Base-by-base conservation (phyloP, 225 moss, liverwort and hornwort genomes). In the Marchantia polymorpha region DNA sequence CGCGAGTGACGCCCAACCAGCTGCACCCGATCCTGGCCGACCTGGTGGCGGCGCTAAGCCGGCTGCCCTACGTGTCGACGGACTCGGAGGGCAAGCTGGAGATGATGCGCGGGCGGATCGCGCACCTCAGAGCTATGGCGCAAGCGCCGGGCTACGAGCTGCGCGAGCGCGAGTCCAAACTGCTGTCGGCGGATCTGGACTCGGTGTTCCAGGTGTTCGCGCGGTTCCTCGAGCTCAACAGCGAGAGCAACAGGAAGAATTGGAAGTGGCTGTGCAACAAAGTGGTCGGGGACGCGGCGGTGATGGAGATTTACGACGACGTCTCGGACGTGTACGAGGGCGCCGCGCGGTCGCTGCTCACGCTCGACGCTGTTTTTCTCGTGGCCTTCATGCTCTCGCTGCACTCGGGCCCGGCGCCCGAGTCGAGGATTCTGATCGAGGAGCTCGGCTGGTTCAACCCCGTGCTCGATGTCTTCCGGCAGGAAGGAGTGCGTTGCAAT, bases 21-120 rank as follows among this genome's bases (percentile, higher is more conserved):
- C 61, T 76, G 17, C 60, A 60, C 22, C 60, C 76, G 23, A 76
- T 76, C 23, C 76, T 76, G 9, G 46, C 76, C 7, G 76, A 61
- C 46, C 30, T 76, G 30, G 76, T 76, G 0, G 20, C 76, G 19
- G 47, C 76, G 0, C 76, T 76, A 10, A 63, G 76, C 60, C 60
- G 76, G 25, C 60, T 76, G 60, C 76, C 76, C 23, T 61, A 59
- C 23, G 76, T 76, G 8, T 76, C 76, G 8, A 31, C 59, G 48
- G 76, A 76, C n/a, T 59, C 76, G 19, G 76, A 76, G 48, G 60
- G 76, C 4, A 76, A 76, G 76, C 60, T 76, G 76, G 76, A 76
- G 13, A 76, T 76, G 76, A 76, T 76, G 76, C 39, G 76, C 47
- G 76, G 39, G 61, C 61, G 76, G 63, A 76, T 76, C 61, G 76